Conservation (phyloP, 345 rosid genomes). For the Sonneratia caseolaris region DNA sequence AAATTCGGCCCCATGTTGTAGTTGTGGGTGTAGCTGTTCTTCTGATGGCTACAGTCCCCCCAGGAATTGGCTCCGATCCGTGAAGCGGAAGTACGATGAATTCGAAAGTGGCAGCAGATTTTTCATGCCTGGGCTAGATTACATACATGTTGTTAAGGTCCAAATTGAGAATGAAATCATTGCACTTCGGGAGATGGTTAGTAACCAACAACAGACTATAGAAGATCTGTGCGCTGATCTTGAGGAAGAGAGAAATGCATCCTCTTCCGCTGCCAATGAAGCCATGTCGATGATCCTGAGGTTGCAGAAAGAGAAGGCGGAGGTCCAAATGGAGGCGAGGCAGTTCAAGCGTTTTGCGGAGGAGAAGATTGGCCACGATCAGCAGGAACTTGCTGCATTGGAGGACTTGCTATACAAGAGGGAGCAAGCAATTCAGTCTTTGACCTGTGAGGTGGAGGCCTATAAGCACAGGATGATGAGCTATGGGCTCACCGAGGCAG, state of each 20-base stretch:
- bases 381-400: conserved; percentile 55
- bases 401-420: conserved; percentile 84
- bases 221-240: conserved; percentile 59
- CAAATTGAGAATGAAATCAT: conserved; percentile 70
- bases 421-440: conserved; percentile 75
- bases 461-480: conserved; percentile 97
- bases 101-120: conserved; percentile 41
- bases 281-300: conserved; percentile 97
- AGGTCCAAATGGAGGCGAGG: conserved; percentile 79
- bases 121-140: conserved; percentile 42
- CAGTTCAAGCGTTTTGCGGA: conserved; percentile 84
- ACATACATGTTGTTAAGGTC: conserved; percentile 47
- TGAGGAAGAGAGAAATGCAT: conserved; percentile 93
- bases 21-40: conserved; percentile 62
- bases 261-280: conserved; percentile 88
- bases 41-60: conserved; percentile 22
- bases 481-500: conserved; percentile 63
- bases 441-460: conserved; percentile 78
- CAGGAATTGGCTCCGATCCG: conserved; percentile 49
- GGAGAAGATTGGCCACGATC: conserved; percentile 94
- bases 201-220: conserved; percentile 61
- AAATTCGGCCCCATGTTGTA: conserved; percentile 38
- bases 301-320: conserved; percentile 96
- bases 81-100: conserved; percentile 61
- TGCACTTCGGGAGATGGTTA: conserved; percentile 65